These are phyloP conservation scores for Musa itinerans DNA, from an alignment of 176 grass and related monocot species.

Conservation along the genomic window DNA sequence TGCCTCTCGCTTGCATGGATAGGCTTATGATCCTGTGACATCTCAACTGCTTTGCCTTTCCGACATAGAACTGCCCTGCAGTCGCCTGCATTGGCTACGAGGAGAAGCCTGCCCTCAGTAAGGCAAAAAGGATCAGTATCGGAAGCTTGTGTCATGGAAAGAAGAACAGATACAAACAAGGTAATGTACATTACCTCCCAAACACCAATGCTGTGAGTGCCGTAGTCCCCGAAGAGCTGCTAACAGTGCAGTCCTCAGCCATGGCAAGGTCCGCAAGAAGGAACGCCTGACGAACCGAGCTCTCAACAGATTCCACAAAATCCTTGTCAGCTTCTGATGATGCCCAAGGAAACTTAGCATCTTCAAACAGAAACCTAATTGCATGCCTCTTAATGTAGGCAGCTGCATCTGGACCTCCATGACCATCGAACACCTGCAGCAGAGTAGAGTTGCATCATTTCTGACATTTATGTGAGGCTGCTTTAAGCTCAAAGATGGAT, in stretches of 20 bases:
- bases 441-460: background rate
- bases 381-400: constrained; percentile 19
- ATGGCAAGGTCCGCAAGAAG: constrained; percentile 15
- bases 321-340: constrained; percentile 7
- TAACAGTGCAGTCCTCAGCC: constrained; percentile 12
- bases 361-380: constrained; percentile 16
- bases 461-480: background rate
- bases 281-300: constrained; percentile 2
- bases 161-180: background rate
- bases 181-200: background rate
- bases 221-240: constrained; percentile 16
- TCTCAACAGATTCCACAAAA: constrained; percentile 14
- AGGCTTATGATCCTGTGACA: constrained; percentile 17
- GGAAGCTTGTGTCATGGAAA: background rate
- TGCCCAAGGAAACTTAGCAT: constrained; percentile 6
- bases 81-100: constrained; percentile 18
- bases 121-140: background rate
- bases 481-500: background rate
- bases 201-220: constrained; percentile 13
- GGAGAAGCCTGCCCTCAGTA: constrained; percentile 1
- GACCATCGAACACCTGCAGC: constrained; percentile 17
- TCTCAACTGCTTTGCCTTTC: constrained; percentile 15
- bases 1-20: constrained; percentile 1
- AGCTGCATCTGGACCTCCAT: constrained; percentile 14
- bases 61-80: constrained; percentile 14